Evolutionary conservation across 805 yeast genomes (phyloP), one percentile per base, ranked within the genome.

Genomic region (Yamadazyma paraphyllophila): DNA sequence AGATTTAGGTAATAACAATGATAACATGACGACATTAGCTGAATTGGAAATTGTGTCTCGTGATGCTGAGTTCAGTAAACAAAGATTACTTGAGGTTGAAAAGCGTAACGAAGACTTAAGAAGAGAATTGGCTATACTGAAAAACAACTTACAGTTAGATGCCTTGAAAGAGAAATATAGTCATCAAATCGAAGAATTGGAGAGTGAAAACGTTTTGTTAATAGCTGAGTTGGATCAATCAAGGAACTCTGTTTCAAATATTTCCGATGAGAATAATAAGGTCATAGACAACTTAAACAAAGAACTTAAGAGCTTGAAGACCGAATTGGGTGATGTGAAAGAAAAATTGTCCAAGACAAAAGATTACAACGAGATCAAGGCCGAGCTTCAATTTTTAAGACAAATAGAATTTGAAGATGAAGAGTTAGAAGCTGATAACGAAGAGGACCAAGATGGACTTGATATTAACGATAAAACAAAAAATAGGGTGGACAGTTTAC

Each of bases 341-440:
- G 65, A 67, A 20, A 76, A 78, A 45, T 58, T 85, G 36, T 66
- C 67, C 2, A 62, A 69, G 27, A 78, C 81, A 42, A 66, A 74
- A 2, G 96, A 90, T 59, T 90, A 91, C 62, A 90, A 86, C 43
- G 90, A 88, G 50, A 61, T 90, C 39, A 89, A 88, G 60, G 77
- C 80, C 41, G 97, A 91, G 57, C 69, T 91, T 52, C 77, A 76
- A 14, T 77, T 89, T 20, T 61, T 90, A 49, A 81, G 85, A 59
- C 82, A 83, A 51, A 83, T 89, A 32, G 88, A 87, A 56, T 85
- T 89, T 65, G 91, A 91, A 3, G 64, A 52, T 17, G 67, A 67
- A 27, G 69, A 66, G 12, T 70, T 61, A 3, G 71, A 65, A 17
- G 65, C 54, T 7, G 65, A 52, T 14, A 60, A 61, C 4, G 42